Base-by-base conservation (phyloP, 2,329 filamentous ascomycete species). In the Claviceps spartinae region DNA sequence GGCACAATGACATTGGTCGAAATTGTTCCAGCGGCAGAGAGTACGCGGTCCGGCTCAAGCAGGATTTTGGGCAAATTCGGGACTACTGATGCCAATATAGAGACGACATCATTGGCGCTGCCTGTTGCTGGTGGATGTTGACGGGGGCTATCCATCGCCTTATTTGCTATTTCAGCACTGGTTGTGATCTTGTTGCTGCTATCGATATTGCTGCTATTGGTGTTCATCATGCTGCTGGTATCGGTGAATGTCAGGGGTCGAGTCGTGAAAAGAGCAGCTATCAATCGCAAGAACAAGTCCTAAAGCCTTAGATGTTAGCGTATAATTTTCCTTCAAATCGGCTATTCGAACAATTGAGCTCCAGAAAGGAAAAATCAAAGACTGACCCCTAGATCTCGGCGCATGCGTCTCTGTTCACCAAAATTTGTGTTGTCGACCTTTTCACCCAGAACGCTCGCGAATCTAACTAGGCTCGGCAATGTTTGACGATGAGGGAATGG, bases 361-460 rank as follows among this genome's bases (percentile, higher is more conserved):
- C 13, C 16, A 30, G 2, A 45, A 30, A 30, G 20, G n/a, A 30
- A 30, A 30, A 9, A 18, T 5, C 14, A 47, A 36, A 20, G 13
- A 47, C 3, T 68, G 74, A 91, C 88, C 24, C 87, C 87, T 18
- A 97, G 73, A 54, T 97, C 91, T 63, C 86, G 81, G 55, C 90
- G 81, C 88, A 96, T 95, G 66, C 85, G 89, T 49, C 83, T 79
- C 68, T 96, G 88, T 69, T 97, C 91, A 37, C 91, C 91, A 68
- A 96, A 97, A 60, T 90, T 96, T 13, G 91, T 98, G 60, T 98
- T 96, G 65, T 96, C 90, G 48, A 97, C 86, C 72, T 98, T 98
- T 64, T 93, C 86, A 1, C 93, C 91, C 40, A 98, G 72, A 41
- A 95, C 86, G 1, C 87, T 86, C 0, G 88, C 86, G 62, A 97